Percentiles rank a stretch among this genome's conserved stretches.
These are phyloP conservation scores for Sisymbrium irio DNA, from an alignment of 345 rosid genomes.

Conservation along the genomic window DNA sequence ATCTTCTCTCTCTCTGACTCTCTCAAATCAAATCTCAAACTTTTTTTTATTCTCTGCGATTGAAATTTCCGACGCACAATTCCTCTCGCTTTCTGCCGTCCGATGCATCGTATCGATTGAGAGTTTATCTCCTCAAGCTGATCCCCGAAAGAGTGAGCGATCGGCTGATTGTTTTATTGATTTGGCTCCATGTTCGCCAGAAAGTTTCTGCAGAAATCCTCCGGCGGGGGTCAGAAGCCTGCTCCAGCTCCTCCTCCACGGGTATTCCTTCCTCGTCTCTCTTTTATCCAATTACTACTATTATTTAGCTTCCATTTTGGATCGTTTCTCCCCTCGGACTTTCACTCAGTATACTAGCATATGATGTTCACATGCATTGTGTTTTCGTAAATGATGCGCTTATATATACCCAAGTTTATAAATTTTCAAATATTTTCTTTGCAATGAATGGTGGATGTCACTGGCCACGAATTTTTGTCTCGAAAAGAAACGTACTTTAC, in stretches of 20 bases:
- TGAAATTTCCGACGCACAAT: constrained; percentile 12
- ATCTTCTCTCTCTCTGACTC: constrained; percentile 23
- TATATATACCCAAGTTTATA: background rate
- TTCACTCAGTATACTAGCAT: constrained; percentile 2
- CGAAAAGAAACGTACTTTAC: background rate
- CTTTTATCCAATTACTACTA: background rate
- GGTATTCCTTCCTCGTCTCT: constrained; percentile 28
- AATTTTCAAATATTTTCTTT: background rate
- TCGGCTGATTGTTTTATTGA: constrained; percentile 9
- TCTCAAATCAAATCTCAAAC: constrained; percentile 31
- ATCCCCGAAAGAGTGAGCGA: constrained; percentile 5
- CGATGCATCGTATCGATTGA: constrained; percentile 10
- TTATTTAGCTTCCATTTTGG: background rate
- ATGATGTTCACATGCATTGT: background rate
- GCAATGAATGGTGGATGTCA: background rate
- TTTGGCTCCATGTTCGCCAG: constrained; percentile 50
- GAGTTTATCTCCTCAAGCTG: background rate
- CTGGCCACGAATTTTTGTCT: background rate
- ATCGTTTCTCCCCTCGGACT: background rate
- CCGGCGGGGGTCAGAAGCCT: constrained; percentile 24
- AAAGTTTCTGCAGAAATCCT: constrained; percentile 42
- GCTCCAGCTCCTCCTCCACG: constrained; percentile 33
- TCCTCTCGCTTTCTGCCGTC: background rate
- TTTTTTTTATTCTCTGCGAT: constrained; percentile 1
- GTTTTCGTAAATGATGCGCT: background rate